phyloP scores from a whole-genome alignment of 305 asterid genomes.

The Ajuga reptans region DNA sequence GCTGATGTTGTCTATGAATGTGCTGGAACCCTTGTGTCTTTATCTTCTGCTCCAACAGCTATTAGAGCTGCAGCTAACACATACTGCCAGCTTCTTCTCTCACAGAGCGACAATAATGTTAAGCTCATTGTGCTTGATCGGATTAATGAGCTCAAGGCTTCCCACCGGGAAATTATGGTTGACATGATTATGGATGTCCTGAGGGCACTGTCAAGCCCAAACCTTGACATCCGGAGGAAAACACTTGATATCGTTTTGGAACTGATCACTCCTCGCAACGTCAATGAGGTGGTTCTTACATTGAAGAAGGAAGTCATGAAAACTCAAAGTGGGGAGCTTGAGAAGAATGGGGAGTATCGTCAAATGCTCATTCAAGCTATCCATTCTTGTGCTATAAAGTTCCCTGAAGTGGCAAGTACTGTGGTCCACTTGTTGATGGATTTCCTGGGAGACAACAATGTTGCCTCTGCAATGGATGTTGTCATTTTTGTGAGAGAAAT shows the following conservation, averaged over 20 bases:
- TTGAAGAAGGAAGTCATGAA: constrained; percentile 95
- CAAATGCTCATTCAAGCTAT: constrained; percentile 67
- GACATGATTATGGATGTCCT: constrained; percentile 97
- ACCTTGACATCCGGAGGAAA: constrained; percentile 80
- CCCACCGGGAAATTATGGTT: constrained; percentile 80
- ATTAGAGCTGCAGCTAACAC: constrained; percentile 93
- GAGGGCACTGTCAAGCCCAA: constrained; percentile 93
- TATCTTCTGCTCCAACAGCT: constrained; percentile 98
- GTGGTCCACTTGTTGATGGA: constrained; percentile 97
- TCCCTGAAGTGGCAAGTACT: constrained; percentile 98
- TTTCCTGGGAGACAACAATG: constrained; percentile 95
- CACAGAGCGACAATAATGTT: constrained; percentile 93
- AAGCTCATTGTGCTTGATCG: constrained; percentile 96
- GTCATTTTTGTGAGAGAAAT: constrained; percentile 83
- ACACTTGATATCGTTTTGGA: constrained; percentile 94
- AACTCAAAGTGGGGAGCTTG: constrained; percentile 74
- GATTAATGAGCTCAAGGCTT: constrained; percentile 69
- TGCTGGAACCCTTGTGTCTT: constrained; percentile 93
- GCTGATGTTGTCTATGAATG: constrained; percentile 96
- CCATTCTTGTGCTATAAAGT: constrained; percentile 93
- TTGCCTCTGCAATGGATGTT: constrained; percentile 94
- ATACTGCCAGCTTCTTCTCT: constrained; percentile 85
- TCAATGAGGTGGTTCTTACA: constrained; percentile 89
- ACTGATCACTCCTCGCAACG: constrained; percentile 75
- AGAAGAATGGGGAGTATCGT: constrained; percentile 55